phyloP scores from a whole-genome alignment of 345 rosid genomes.

The Populus ilicifolia region DNA sequence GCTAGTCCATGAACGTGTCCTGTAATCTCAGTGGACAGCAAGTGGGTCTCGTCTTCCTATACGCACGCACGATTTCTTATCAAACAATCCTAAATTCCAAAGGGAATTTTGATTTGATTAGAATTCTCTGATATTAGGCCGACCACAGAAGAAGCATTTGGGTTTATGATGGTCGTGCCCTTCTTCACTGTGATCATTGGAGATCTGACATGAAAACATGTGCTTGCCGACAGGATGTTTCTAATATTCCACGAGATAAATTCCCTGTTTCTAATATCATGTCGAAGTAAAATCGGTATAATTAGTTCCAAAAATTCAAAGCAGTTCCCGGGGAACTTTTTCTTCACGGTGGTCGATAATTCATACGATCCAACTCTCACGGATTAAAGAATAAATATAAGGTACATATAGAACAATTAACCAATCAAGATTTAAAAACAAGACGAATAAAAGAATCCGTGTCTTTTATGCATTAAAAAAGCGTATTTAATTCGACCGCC shows the following conservation, averaged over 20 bases:
- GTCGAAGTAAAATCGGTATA: background rate
- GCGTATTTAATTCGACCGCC: background rate
- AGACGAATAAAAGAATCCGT: background rate
- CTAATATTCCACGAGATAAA: background rate
- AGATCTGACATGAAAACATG: background rate
- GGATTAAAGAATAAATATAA: background rate
- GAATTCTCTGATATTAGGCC: background rate
- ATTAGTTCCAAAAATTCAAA: background rate
- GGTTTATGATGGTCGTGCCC: too few relatives aligned
- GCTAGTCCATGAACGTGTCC: slow-evolving; percentile 5
- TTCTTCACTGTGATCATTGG: background rate
- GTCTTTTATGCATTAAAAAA: background rate
- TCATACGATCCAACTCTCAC: background rate
- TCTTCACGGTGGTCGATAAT: background rate
- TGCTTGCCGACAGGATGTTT: slow-evolving; percentile 23
- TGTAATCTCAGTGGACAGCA: slow-evolving; percentile 36
- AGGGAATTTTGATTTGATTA: background rate
- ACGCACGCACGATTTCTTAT: background rate
- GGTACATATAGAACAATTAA: background rate
- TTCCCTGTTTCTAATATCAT: background rate
- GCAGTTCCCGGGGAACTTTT: background rate
- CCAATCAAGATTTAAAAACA: background rate
- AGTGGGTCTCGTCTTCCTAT: slow-evolving; percentile 2
- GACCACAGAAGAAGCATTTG: background rate
- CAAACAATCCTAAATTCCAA: background rate